Base-by-base conservation (phyloP, 495 filamentous ascomycete genomes). In the Hypoxylon trugodes region DNA sequence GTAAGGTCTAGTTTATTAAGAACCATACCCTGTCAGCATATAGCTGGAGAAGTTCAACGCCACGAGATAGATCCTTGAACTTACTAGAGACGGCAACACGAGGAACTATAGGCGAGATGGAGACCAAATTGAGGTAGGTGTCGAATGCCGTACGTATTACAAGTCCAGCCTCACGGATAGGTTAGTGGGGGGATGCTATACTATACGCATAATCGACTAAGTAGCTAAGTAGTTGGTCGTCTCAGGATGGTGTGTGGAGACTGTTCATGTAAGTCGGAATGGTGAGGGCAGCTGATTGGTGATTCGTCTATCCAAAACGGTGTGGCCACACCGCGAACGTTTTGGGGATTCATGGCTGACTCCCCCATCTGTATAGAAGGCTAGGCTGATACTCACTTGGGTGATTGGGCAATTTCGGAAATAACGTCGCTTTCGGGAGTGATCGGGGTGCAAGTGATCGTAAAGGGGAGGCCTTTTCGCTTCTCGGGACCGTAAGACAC, bases 241-340 rank as follows among this genome's bases (percentile, higher is more conserved):
- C 16, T 48, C 2, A 35, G 21, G 64, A 57, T 58, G 64, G 57
- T 56, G 62, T 66, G 59, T 57, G 25, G 51, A 22, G 25, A 18
- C 47, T 37, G 19, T 41, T 53, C 26, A 53, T 13, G 49, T 43
- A 36, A n/a, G 37, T 52, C 46, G 46, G 43, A 43, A 41, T 61
- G 41, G 58, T 54, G 58, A 67, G 30, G 33, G 58, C 4, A 33
- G 41, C 15, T 61, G 47, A 38, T 47, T 35, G 47, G 52, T 49
- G 58, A 59, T 61, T 61, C 53, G 46, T 42, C 36, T 15, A 19
- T 7, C 9, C 22, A 22, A 49, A 61, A 53, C 38, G 64, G 58
- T 61, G 64, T 61, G 57, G 57, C 46, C 58, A 61, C 64, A 61
- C 64, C 64, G 58, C 40, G 36, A 43, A 61, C 58, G 18, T 10